Evolutionary conservation across 495 filamentous ascomycete genomes (phyloP).

Genomic region (Aspergillus taichungensis): DNA sequence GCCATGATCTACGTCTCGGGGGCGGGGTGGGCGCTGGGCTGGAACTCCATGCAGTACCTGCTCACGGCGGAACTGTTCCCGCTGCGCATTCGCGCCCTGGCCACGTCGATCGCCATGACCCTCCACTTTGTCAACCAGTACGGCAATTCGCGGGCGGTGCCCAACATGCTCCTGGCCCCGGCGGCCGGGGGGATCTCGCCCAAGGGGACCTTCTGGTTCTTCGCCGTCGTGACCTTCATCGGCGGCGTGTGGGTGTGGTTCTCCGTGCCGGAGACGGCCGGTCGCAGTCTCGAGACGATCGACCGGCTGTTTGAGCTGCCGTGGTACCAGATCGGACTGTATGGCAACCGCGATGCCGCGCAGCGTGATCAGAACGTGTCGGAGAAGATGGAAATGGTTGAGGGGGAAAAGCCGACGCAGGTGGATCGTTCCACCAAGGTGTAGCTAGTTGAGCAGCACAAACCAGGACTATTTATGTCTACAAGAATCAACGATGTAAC

Average conservation of each 20-base stretch:
- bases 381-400: constrained; percentile 20
- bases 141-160: constrained; percentile 47
- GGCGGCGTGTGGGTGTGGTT: constrained; percentile 52
- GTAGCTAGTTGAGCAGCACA: not conserved
- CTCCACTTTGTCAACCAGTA: constrained; percentile 70
- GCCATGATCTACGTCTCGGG: constrained; percentile 60
- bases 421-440: not conserved
- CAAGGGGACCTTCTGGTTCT: constrained; percentile 61
- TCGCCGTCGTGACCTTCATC: constrained; percentile 51
- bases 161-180: constrained; percentile 47
- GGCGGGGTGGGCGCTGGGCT: constrained; percentile 63
- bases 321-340: constrained; percentile 55
- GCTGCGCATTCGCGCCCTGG: constrained; percentile 40
- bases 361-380: constrained; percentile 27
- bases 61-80: constrained; percentile 71
- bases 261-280: constrained; percentile 34
- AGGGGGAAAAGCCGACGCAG: not conserved
- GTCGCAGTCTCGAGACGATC: constrained; percentile 44
- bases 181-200: constrained; percentile 36
- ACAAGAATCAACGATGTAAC: not conserved
- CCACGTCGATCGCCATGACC: constrained; percentile 36
- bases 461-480: not conserved
- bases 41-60: constrained; percentile 70
- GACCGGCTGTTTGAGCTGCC: constrained; percentile 58
- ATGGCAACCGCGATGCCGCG: constrained; percentile 50